Percentiles rank a stretch among this genome's conserved stretches.
phyloP scores from a whole-genome alignment of 1,284 basidiomycete genomes.

The Tetrapyrgos nigripes region DNA sequence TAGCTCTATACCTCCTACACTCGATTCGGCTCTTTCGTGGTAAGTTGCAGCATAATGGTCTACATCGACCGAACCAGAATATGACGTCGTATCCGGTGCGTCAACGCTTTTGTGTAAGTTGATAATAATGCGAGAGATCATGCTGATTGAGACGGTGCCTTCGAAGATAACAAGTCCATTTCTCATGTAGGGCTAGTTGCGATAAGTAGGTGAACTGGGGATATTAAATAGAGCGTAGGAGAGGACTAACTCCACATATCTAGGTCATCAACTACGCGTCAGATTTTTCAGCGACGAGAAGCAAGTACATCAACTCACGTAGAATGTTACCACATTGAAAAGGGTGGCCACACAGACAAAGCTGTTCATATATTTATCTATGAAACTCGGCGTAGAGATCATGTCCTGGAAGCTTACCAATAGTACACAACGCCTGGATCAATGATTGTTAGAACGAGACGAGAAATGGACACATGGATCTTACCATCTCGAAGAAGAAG shows the following conservation, averaged over 20 bases:
- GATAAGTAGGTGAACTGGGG: too few relatives aligned
- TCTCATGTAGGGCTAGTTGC: slow-evolving; percentile 8
- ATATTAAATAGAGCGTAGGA: too few relatives aligned
- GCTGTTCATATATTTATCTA: slow-evolving; percentile 10
- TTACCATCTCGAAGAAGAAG: slow-evolving; percentile 17
- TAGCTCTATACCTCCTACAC: too few relatives aligned
- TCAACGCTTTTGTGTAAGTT: slow-evolving; percentile 13
- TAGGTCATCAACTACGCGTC: background rate
- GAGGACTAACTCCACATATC: background rate
- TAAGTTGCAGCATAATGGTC: too few relatives aligned
- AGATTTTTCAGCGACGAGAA: background rate
- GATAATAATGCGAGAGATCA: slow-evolving; percentile 17
- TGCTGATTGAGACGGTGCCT: slow-evolving; percentile 14
- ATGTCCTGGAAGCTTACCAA: slow-evolving; percentile 1
- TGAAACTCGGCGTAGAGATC: too few relatives aligned
- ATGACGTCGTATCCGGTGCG: background rate
- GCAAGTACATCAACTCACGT: slow-evolving; percentile 12
- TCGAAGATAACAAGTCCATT: slow-evolving; percentile 15
- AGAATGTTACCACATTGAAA: slow-evolving; percentile 23
- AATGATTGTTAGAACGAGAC: too few relatives aligned
- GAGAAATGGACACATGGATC: background rate
- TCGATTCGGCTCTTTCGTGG: too few relatives aligned
- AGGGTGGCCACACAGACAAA: slow-evolving; percentile 23
- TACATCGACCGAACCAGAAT: too few relatives aligned
- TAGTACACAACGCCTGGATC: slow-evolving; percentile 11